Percentiles rank a stretch among this genome's conserved stretches.
Conservation (phyloP, 495 filamentous ascomycete genomes). For the Hyaloscypha bicolor region DNA sequence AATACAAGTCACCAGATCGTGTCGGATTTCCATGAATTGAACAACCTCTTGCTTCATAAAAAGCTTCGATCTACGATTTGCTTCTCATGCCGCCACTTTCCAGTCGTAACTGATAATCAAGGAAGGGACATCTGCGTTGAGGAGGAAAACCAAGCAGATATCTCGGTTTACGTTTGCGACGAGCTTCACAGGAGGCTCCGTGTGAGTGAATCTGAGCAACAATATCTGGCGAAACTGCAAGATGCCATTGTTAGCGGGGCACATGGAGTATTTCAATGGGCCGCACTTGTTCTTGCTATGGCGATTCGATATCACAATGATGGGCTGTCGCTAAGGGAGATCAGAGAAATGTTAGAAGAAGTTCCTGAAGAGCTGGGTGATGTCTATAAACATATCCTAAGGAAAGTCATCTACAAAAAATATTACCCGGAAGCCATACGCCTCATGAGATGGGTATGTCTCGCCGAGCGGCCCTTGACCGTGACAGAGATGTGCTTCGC, state of each 20-base stretch:
- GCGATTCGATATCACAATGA: conserved; percentile 27
- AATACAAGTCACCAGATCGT: conserved; percentile 31
- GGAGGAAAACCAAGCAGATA: conserved; percentile 35
- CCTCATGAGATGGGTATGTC: conserved; percentile 40
- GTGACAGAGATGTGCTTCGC: conserved; percentile 38
- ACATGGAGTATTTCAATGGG: conserved; percentile 39
- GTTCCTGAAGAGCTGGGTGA: conserved; percentile 31
- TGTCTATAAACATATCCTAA: conserved; percentile 26
- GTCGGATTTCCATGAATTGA: conserved; percentile 28
- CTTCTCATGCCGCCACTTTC: conserved; percentile 43
- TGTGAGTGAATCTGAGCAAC: conserved; percentile 2
- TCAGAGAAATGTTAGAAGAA: conserved; percentile 20
- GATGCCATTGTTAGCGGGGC: conserved; percentile 29
- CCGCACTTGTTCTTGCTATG: conserved; percentile 14
- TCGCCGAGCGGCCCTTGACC: conserved; percentile 32
- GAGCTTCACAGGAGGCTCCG: conserved; percentile 13
- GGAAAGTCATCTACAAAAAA: conserved; percentile 17
- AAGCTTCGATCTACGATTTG: conserved; percentile 33
- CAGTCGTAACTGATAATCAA: conserved; percentile 29
- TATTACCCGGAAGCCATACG: conserved; percentile 14
- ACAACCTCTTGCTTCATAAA: conserved; percentile 13
- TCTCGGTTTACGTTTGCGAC: conserved; percentile 30
- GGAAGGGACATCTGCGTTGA: conserved; percentile 32
- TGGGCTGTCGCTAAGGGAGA: conserved; percentile 16
- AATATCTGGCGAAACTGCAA: conserved; percentile 3